Conservation (phyloP, 345 rosid species). For the Aegle marmelos region DNA sequence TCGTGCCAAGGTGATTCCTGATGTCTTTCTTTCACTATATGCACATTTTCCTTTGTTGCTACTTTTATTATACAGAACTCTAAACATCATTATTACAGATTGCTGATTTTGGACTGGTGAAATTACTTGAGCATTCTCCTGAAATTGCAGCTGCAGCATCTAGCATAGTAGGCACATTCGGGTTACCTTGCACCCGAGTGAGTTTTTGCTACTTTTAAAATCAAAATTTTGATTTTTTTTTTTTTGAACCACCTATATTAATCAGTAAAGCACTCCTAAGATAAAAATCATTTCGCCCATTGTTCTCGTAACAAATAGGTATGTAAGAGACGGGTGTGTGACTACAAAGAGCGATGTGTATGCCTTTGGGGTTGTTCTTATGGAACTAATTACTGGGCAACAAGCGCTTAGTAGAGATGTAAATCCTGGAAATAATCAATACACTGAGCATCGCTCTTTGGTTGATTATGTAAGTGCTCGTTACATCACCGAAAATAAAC, state of each 20-base stretch:
- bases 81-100: slow-evolving; percentile 25
- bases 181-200: slow-evolving; percentile 47
- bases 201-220: not conserved
- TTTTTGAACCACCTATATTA: not conserved
- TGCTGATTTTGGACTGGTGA: slow-evolving; percentile 36
- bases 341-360: slow-evolving; percentile 30
- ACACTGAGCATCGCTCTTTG: slow-evolving; percentile 24
- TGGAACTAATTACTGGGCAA: slow-evolving; percentile 35
- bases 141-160: slow-evolving; percentile 32
- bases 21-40: not conserved
- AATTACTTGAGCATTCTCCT: slow-evolving; percentile 31
- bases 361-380: slow-evolving; percentile 34
- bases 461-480: slow-evolving; percentile 24
- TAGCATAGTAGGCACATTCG: slow-evolving; percentile 39
- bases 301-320: slow-evolving; percentile 14
- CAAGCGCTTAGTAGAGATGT: slow-evolving; percentile 27
- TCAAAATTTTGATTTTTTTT: not conserved
- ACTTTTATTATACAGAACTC: not conserved
- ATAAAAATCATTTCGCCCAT: not conserved
- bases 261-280: not conserved
- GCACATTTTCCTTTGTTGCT: not conserved
- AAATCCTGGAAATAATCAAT: slow-evolving; percentile 10
- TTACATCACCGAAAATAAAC: too few relatives aligned
- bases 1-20: slow-evolving; percentile 28
- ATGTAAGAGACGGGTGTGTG: slow-evolving; percentile 28